phyloP scores from a whole-genome alignment of 2,329 filamentous ascomycete species.

The Fusarium sacchari region DNA sequence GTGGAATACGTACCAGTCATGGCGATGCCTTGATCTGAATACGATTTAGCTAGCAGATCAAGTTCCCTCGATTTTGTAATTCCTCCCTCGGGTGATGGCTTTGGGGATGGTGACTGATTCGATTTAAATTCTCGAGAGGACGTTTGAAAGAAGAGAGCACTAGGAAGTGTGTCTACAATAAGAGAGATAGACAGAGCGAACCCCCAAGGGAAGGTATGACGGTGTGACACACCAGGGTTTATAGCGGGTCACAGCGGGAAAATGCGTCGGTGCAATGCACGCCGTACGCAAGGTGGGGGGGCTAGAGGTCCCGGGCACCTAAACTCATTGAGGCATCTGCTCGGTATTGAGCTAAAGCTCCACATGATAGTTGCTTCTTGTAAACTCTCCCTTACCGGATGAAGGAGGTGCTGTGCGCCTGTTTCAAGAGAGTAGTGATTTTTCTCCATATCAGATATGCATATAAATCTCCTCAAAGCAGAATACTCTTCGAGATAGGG shows the following conservation, averaged over 20 bases:
- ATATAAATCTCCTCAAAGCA: background rate
- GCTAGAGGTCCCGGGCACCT: conserved; percentile 10
- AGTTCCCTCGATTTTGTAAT: background rate
- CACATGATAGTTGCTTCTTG: background rate
- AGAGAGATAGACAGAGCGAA: conserved; percentile 21
- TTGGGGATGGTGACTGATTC: background rate
- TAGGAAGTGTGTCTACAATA: conserved; percentile 21
- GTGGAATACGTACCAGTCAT: conserved; percentile 39
- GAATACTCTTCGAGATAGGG: background rate
- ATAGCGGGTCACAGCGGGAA: conserved; percentile 17
- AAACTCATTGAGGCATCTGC: conserved; percentile 27
- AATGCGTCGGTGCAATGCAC: conserved; percentile 24
- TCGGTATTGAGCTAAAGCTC: conserved; percentile 26
- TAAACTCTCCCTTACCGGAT: conserved; percentile 4
- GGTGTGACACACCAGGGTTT: conserved; percentile 34
- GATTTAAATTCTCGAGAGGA: background rate
- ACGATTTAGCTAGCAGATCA: background rate
- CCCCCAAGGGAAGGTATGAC: conserved; percentile 20
- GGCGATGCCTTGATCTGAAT: conserved; percentile 9
- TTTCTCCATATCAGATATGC: background rate
- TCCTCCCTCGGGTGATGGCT: background rate
- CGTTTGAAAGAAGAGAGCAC: conserved; percentile 2
- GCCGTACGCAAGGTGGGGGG: background rate
- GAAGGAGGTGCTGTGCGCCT: conserved; percentile 1
- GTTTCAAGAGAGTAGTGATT: background rate